Evolutionary conservation across 2,329 filamentous ascomycete species (phyloP).

Genomic region (Leptographium radiaticola): DNA sequence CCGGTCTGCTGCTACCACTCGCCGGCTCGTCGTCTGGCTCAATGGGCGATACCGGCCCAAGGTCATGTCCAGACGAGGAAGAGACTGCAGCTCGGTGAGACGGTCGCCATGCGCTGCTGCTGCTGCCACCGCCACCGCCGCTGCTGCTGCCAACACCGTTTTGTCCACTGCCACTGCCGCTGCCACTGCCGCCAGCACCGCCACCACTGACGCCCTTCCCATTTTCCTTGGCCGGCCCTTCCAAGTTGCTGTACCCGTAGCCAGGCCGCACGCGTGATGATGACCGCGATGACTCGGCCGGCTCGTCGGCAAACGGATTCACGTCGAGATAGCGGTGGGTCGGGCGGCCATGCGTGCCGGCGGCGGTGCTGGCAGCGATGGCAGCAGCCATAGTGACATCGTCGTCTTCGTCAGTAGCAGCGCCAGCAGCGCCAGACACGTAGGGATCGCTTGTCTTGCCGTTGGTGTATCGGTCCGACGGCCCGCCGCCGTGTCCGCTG

Average conservation of each 20-base stretch:
- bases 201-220: neutral
- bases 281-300: constrained; percentile 6
- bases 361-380: constrained; percentile 10
- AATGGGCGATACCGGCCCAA: neutral
- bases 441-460: neutral
- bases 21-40: neutral
- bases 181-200: neutral
- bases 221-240: no score
- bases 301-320: constrained; percentile 7
- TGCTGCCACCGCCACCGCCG: no score
- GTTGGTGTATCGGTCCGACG: neutral
- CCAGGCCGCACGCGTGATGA: constrained; percentile 3
- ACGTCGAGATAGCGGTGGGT: neutral
- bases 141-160: no score
- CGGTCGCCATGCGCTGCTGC: no score
- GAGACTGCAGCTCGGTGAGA: no score
- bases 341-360: constrained; percentile 1
- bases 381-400: constrained; percentile 10
- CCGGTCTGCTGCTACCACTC: neutral
- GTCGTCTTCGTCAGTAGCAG: neutral
- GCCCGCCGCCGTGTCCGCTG: neutral
- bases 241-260: neutral
- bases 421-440: neutral
- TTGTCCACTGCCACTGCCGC: neutral
- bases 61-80: neutral